A percentile compares a stretch with the other conserved stretches of the same genome.
Conservation (phyloP, 2,329 filamentous ascomycete genomes). For the Metarhizium robertsii region DNA sequence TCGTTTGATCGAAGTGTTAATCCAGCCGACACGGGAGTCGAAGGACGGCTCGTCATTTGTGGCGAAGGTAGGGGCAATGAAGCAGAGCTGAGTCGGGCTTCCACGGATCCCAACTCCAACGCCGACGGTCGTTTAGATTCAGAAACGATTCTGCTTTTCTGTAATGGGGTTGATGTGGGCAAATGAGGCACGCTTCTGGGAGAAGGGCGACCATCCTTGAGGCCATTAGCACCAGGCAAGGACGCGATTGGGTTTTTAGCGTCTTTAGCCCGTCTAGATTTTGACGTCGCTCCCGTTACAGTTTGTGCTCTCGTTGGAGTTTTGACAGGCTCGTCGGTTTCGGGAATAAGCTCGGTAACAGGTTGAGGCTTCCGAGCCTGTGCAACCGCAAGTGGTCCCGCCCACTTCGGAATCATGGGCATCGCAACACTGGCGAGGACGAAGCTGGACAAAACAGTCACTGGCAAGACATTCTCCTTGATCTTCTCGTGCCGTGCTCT, state of each 20-base stretch:
- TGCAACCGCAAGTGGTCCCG: conserved; percentile 70
- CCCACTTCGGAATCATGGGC: conserved; percentile 67
- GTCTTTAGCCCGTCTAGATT: conserved; percentile 39
- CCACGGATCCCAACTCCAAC: conserved; percentile 42
- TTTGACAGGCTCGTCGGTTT: conserved; percentile 34
- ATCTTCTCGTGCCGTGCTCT: conserved; percentile 63
- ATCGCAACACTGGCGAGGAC: conserved; percentile 68
- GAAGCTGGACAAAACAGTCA: conserved; percentile 72
- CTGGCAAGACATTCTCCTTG: conserved; percentile 70
- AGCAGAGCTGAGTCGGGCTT: conserved; percentile 57
- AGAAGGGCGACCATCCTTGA: conserved; percentile 18
- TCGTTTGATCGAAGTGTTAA: conserved; percentile 36
- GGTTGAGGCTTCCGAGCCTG: conserved; percentile 67
- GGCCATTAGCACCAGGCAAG: conserved; percentile 26
- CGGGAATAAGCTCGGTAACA: conserved; percentile 16
- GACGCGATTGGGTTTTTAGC: conserved; percentile 33
- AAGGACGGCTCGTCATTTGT: conserved; percentile 39
- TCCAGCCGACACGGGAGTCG: conserved; percentile 49
- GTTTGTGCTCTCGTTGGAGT: conserved; percentile 58
- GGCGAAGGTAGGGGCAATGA: conserved; percentile 57
- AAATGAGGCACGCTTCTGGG: conserved; percentile 15
- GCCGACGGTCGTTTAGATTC: conserved; percentile 36
- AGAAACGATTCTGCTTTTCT: conserved; percentile 21
- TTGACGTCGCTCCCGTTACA: conserved; percentile 40
- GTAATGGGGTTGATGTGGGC: conserved; percentile 12